These are phyloP conservation scores for Trichosanthes cucumerina DNA, from an alignment of 306 rosid species.

Conservation along the genomic window DNA sequence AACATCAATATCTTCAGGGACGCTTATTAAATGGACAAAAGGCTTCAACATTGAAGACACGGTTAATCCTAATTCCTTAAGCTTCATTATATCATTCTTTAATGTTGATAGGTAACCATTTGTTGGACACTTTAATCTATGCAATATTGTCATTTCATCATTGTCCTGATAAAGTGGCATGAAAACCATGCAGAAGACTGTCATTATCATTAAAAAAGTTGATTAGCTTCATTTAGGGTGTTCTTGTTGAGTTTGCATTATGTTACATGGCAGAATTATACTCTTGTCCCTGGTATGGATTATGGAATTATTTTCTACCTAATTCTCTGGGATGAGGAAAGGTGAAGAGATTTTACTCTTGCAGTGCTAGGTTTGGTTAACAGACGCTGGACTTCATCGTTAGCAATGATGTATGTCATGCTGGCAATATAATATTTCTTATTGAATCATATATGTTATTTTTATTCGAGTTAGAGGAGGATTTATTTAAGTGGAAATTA, in stretches of 20 bases:
- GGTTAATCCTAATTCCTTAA: constrained; percentile 39
- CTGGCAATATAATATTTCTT: not conserved
- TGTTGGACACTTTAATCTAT: not conserved
- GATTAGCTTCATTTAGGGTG: not conserved
- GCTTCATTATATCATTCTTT: constrained; percentile 15
- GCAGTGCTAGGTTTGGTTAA: not conserved
- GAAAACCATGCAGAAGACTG: not conserved
- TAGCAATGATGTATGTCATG: not conserved
- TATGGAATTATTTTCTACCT: not conserved
- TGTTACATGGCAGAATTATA: not conserved
- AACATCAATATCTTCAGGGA: constrained; percentile 81
- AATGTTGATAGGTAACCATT: not conserved
- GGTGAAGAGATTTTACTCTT: not conserved
- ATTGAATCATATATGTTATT: not conserved
- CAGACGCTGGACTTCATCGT: not conserved
- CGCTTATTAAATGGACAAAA: constrained; percentile 86
- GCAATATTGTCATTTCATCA: not conserved
- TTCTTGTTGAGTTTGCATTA: not conserved
- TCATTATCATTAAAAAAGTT: not conserved
- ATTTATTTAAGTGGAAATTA: not conserved
- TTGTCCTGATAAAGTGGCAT: not conserved
- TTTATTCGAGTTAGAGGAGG: not conserved
- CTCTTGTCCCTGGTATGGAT: not conserved
- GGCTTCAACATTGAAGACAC: constrained; percentile 81
- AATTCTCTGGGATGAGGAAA: not conserved